Conservation (phyloP, 306 rosid genomes). For the Inga laurina region DNA sequence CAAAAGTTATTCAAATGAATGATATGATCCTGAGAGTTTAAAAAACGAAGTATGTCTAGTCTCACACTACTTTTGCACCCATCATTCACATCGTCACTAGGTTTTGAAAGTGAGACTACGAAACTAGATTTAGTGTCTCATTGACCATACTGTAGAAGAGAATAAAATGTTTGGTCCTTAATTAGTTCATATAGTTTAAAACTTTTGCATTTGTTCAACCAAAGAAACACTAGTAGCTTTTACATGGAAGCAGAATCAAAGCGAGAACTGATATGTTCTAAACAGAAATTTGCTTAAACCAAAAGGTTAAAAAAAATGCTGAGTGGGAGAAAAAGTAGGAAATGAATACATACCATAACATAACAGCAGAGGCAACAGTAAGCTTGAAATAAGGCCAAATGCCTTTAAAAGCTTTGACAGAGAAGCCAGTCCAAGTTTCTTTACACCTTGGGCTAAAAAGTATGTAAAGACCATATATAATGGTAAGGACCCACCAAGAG, state of each 20-base stretch:
- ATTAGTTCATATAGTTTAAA: background rate
- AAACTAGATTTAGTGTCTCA: too few relatives aligned
- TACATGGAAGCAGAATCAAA: background rate
- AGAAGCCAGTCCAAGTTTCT: conserved; percentile 83
- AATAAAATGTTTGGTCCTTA: too few relatives aligned
- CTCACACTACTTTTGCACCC: background rate
- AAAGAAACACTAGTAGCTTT: background rate
- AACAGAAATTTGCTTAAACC: background rate
- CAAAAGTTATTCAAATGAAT: background rate
- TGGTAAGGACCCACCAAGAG: conserved; percentile 71
- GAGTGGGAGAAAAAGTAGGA: background rate
- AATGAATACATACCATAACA: conserved; percentile 9
- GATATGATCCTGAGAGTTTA: background rate
- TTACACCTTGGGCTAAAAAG: conserved; percentile 62
- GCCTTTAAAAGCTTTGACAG: conserved; percentile 51
- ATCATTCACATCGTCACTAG: background rate
- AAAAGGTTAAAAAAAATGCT: background rate
- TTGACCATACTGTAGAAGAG: too few relatives aligned
- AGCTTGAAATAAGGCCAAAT: conserved; percentile 81
- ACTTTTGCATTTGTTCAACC: background rate
- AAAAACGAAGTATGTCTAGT: background rate
- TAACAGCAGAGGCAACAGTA: conserved; percentile 37
- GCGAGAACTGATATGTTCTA: background rate
- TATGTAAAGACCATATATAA: conserved; percentile 61
- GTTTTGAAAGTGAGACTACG: background rate